Evolutionary conservation across 805 yeast genomes (phyloP).

Genomic region (Ogataea pilisensis): DNA sequence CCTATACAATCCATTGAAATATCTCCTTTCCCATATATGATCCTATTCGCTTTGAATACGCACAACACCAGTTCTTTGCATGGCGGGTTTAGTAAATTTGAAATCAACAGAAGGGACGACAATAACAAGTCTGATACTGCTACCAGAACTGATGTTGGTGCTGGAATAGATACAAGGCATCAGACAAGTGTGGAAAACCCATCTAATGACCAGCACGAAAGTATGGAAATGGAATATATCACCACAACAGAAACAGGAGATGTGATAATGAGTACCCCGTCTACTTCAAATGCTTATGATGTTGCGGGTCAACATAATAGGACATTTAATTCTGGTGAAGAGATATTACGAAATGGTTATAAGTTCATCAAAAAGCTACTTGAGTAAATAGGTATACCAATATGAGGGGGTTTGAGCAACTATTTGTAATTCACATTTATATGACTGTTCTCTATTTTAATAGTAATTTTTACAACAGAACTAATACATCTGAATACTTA

Average conservation of each 20-base stretch:
- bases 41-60: slow-evolving; percentile 28
- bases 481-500: too few relatives aligned
- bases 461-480: too few relatives aligned
- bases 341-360: slow-evolving; percentile 31
- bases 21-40: slow-evolving; percentile 58
- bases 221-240: slow-evolving; percentile 28
- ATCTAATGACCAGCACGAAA: slow-evolving; percentile 15
- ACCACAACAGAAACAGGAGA: slow-evolving; percentile 25
- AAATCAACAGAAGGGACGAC: slow-evolving; percentile 11
- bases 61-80: slow-evolving; percentile 26
- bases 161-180: too few relatives aligned
- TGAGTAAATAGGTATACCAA: too few relatives aligned
- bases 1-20: slow-evolving; percentile 64
- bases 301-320: slow-evolving; percentile 6
- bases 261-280: slow-evolving; percentile 14
- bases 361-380: slow-evolving; percentile 38
- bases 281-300: slow-evolving; percentile 1
- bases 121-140: too few relatives aligned
- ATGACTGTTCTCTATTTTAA: too few relatives aligned
- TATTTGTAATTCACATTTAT: too few relatives aligned
- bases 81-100: slow-evolving; percentile 18
- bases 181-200: too few relatives aligned
- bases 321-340: slow-evolving; percentile 25
- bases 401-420: too few relatives aligned
- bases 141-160: too few relatives aligned